Evolutionary conservation across 1,284 basidiomycete genomes (phyloP), one percentile per base, ranked within the genome.

Genomic region (Porodaedalea pini): DNA sequence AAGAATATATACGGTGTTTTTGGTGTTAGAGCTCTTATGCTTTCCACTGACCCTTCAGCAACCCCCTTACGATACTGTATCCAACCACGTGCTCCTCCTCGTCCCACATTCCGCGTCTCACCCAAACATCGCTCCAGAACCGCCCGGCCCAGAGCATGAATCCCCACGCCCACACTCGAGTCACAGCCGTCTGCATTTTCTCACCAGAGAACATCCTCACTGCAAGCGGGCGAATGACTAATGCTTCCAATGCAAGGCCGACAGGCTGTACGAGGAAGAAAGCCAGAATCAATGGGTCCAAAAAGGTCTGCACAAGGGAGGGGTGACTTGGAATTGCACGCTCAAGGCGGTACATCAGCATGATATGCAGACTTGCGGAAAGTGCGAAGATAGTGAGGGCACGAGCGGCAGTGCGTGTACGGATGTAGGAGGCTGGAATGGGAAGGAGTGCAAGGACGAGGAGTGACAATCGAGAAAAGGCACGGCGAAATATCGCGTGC

Each of bases 211-310:
- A 49, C n/a, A 60, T 25, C 17, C 17, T 23, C 34, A 52, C 45
- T 3, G 54, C 34, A 15, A 62, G 23, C 8, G 56, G 61, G 4
- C 27, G 27, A 27, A 66, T 50, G 17, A 60, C 17, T 2, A 56
- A 27, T 6, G 19, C 36, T 44, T 66, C 65, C 7, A 65, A 11
- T 3, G 56, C 17, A 19, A 66, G 45, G 2, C 63, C 65, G 4
- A 65, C 17, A 2, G 64, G 65, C 51, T 66, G 65, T 7, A 45
- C 15, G 17, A 64, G 47, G 59, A 65, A 66, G 56, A 66, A 66
- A 15, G 52, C 48, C 5, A 65, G 34, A 8, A 57, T 58, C 15
- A 51, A 56, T n/a, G 23, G 15, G 43, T 66, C 64, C 17, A 60
- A 51, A 34, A 66, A 58, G 7, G 19, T 25, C 7, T 37, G 48